A percentile compares a stretch with the other conserved stretches of the same genome.
Conservation (phyloP, 2,329 filamentous ascomycete species). For the Karstenula rhodostoma region DNA sequence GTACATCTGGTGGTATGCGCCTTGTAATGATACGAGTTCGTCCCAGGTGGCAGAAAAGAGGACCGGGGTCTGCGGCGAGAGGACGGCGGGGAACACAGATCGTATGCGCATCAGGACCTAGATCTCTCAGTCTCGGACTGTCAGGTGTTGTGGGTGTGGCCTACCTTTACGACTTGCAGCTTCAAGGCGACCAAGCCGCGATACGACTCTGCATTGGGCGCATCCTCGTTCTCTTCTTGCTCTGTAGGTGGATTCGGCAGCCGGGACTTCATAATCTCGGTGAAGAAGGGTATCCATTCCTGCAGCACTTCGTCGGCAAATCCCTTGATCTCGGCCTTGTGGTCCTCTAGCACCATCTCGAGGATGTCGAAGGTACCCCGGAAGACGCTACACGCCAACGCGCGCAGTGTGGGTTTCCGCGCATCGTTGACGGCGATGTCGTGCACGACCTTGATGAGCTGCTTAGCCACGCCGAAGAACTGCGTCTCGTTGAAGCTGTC, state of each 20-base stretch:
- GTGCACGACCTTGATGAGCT: conserved; percentile 85
- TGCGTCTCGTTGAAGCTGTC: conserved; percentile 93
- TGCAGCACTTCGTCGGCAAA: conserved; percentile 88
- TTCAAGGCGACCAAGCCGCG: conserved; percentile 87
- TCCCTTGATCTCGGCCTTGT: conserved; percentile 82
- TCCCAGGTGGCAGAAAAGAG: conserved; percentile 91
- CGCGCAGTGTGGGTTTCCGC: conserved; percentile 78
- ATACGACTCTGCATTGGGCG: conserved; percentile 70
- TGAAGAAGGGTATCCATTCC: conserved; percentile 90
- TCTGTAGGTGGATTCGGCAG: conserved; percentile 69
- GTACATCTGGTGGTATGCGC: conserved; percentile 81
- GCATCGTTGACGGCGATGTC: conserved; percentile 79
- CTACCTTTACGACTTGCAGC: conserved; percentile 84
- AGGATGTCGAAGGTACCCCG: conserved; percentile 91
- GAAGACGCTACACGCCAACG: conserved; percentile 89
- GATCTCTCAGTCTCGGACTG: conserved; percentile 15
- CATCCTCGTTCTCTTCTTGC: conserved; percentile 65
- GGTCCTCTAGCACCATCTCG: conserved; percentile 95
- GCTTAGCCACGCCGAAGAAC: conserved; percentile 87
- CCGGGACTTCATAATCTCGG: conserved; percentile 75
- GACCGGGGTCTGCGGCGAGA: conserved; percentile 81
- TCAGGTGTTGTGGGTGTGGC: conserved; percentile 14
- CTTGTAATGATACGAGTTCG: conserved; percentile 78
- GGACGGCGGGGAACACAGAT: conserved; percentile 79
- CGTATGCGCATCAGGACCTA: conserved; percentile 89